Evolutionary conservation across 257 asterid species (phyloP).

Genomic region (Buddleja alternifolia): DNA sequence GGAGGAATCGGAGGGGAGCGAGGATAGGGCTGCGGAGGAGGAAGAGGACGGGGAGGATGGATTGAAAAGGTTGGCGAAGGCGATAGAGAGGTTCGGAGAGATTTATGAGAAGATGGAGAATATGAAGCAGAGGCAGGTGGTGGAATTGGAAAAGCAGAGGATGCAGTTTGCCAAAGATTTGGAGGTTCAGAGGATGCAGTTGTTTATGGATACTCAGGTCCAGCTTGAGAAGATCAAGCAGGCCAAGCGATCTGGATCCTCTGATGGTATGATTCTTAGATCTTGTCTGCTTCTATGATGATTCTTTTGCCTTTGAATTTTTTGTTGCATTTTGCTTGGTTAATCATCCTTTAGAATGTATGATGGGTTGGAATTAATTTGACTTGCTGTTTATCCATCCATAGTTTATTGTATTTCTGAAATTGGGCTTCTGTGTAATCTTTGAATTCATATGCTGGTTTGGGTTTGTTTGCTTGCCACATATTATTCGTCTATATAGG

Average conservation of each 20-base stretch:
- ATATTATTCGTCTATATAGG: background rate
- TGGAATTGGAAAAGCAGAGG: slow-evolving; percentile 79
- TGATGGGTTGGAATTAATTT: background rate
- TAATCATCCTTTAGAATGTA: slow-evolving; percentile 12
- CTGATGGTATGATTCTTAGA: slow-evolving; percentile 42
- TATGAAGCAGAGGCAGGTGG: slow-evolving; percentile 68
- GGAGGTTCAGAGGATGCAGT: slow-evolving; percentile 79
- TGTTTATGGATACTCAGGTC: slow-evolving; percentile 73
- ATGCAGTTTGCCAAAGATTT: slow-evolving; percentile 73
- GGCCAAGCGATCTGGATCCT: slow-evolving; percentile 48
- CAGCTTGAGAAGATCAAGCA: slow-evolving; percentile 60
- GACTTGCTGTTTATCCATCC: no score
- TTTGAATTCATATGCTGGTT: background rate
- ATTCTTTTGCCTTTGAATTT: slow-evolving; percentile 8
- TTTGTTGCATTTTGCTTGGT: background rate
- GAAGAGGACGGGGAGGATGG: slow-evolving; percentile 47
- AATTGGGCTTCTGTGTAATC: background rate
- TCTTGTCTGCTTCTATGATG: slow-evolving; percentile 1
- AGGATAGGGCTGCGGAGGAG: slow-evolving; percentile 42
- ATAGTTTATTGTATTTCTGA: no score
- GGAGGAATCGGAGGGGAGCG: slow-evolving; percentile 47
- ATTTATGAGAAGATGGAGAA: slow-evolving; percentile 68
- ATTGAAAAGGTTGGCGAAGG: slow-evolving; percentile 57
- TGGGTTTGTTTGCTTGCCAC: slow-evolving; percentile 14
- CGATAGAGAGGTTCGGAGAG: slow-evolving; percentile 66